These are phyloP conservation scores for Yamadazyma oceani DNA, from an alignment of 1,139 yeast species.

Conservation along the genomic window DNA sequence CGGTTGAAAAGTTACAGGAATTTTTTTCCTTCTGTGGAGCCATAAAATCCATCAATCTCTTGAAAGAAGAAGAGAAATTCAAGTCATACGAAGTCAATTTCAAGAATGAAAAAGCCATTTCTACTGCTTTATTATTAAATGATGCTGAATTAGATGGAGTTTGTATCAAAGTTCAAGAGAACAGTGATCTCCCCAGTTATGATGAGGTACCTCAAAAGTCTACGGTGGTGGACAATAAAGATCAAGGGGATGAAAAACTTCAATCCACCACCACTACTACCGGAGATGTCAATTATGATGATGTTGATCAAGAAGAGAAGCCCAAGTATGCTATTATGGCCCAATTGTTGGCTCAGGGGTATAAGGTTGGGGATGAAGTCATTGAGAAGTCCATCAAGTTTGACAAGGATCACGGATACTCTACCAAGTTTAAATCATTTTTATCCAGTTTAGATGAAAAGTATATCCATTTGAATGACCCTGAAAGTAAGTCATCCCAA, in stretches of 20 bases:
- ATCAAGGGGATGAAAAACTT: conserved; percentile 25
- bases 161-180: conserved; percentile 49
- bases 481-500: conserved; percentile 25
- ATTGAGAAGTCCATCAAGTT: conserved; percentile 59
- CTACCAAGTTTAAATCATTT: conserved; percentile 56
- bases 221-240: conserved; percentile 3
- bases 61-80: conserved; percentile 25
- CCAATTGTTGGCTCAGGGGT: conserved; percentile 72
- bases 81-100: conserved; percentile 52
- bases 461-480: conserved; percentile 57
- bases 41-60: conserved; percentile 43
- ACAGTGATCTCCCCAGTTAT: conserved; percentile 11
- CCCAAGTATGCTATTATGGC: conserved; percentile 78
- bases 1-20: conserved; percentile 58
- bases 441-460: conserved; percentile 55
- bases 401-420: conserved; percentile 65
- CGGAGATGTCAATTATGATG: conserved; percentile 41
- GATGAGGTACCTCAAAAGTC: conserved; percentile 10
- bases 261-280: conserved; percentile 24
- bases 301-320: conserved; percentile 72
- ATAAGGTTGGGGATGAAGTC: conserved; percentile 61
- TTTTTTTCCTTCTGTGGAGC: conserved; percentile 82
- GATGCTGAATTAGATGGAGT: conserved; percentile 72
- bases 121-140: conserved; percentile 70
- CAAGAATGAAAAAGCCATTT: conserved; percentile 59